phyloP scores from a whole-genome alignment of 192 early-diverging fungal species.

The Backusella psychrophila region DNA sequence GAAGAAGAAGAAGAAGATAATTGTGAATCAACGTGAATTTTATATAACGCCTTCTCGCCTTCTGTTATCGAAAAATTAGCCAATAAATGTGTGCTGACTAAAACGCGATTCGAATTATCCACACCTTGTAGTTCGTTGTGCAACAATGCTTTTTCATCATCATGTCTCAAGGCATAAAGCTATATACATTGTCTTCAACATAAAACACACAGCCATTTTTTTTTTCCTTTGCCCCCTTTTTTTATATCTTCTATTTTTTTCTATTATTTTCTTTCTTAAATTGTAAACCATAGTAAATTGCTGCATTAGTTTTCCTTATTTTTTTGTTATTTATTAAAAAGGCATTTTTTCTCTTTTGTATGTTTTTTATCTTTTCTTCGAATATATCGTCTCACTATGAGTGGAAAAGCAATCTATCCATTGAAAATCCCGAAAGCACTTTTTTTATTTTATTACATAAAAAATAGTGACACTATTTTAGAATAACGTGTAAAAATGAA shows the following conservation, averaged over 20 bases:
- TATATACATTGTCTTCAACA: background rate
- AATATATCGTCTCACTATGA: background rate
- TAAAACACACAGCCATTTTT: background rate
- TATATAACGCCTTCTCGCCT: background rate
- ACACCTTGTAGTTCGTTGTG: background rate
- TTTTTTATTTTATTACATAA: background rate
- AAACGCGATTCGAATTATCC: background rate
- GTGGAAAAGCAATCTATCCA: background rate
- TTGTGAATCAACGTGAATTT: background rate
- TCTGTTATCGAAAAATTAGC: background rate
- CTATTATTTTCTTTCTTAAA: background rate
- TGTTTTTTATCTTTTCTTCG: background rate
- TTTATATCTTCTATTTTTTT: background rate
- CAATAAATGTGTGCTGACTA: constrained; percentile 3
- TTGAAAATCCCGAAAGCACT: background rate
- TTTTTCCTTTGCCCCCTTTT: background rate
- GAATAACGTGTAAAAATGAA: background rate
- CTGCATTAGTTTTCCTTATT: background rate
- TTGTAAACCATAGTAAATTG: background rate
- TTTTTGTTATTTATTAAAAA: background rate
- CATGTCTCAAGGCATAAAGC: background rate
- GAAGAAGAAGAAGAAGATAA: background rate
- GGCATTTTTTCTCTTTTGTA: background rate
- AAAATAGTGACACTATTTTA: background rate
- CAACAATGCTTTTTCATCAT: background rate